phyloP scores from a whole-genome alignment of 2,329 filamentous ascomycete genomes.

The Aspergillus phoenicis region DNA sequence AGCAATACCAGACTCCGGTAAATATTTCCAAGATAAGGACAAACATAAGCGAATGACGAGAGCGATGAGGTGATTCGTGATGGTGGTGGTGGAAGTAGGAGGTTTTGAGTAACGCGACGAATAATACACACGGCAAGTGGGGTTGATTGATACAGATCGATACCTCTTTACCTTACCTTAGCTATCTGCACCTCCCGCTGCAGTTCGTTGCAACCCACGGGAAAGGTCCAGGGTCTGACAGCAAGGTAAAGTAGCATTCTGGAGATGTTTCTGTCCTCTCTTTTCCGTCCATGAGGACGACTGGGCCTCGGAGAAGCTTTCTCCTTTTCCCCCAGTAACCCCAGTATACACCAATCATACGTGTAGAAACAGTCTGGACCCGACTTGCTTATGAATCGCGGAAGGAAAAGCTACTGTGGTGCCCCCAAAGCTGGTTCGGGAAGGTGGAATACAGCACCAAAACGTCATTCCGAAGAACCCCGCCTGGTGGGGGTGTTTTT shows the following conservation, averaged over 20 bases:
- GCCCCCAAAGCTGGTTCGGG: slow-evolving; percentile 1
- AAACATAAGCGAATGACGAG: too few relatives aligned
- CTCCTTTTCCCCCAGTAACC: too few relatives aligned
- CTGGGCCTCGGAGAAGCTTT: too few relatives aligned
- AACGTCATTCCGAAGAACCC: slow-evolving; percentile 30
- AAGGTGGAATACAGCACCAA: slow-evolving; percentile 15
- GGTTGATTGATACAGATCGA: not conserved
- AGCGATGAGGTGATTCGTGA: not conserved
- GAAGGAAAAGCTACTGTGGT: slow-evolving; percentile 4
- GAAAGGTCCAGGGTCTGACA: not conserved
- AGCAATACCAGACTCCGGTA: too few relatives aligned
- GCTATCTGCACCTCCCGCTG: not conserved
- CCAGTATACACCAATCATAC: not conserved
- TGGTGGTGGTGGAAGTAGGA: too few relatives aligned
- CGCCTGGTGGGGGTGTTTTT: slow-evolving; percentile 20
- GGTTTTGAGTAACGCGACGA: too few relatives aligned
- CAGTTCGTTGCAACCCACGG: not conserved
- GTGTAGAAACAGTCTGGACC: slow-evolving; percentile 1
- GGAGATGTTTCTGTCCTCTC: too few relatives aligned
- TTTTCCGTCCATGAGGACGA: too few relatives aligned
- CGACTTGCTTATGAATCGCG: slow-evolving; percentile 24
- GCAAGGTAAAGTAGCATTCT: too few relatives aligned
- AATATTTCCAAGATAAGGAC: too few relatives aligned
- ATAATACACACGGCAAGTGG: not conserved
- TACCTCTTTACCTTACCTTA: slow-evolving; percentile 1